Evolutionary conservation across 768 basidiomycete species (phyloP).

Genomic region (Xerocomus spinulosus): DNA sequence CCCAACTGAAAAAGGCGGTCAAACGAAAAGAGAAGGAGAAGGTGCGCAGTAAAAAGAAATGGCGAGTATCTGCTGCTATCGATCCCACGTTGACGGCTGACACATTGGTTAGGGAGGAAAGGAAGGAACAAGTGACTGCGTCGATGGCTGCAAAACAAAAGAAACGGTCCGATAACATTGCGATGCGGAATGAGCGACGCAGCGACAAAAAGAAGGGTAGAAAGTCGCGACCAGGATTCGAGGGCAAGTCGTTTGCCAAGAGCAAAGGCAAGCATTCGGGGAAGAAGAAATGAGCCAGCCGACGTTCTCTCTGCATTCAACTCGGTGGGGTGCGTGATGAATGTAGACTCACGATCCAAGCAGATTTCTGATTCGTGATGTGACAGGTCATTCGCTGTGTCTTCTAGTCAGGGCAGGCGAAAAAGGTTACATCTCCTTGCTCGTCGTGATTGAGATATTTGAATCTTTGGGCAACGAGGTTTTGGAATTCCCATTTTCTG

Average conservation of each 20-base stretch:
- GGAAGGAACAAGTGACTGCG: constrained; percentile 71
- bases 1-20: constrained; percentile 82
- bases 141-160: constrained; percentile 84
- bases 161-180: constrained; percentile 89
- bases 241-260: constrained; percentile 77
- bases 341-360: no score
- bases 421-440: no score
- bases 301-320: no score
- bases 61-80: constrained; percentile 47
- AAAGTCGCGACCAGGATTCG: constrained; percentile 79
- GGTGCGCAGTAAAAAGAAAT: constrained; percentile 73
- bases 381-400: no score
- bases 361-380: no score
- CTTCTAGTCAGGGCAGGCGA: no score
- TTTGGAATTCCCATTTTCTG: no score
- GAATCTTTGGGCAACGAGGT: no score
- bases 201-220: constrained; percentile 59
- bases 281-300: constrained; percentile 26
- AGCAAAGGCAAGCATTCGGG: constrained; percentile 32
- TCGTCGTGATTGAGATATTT: no score
- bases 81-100: background rate
- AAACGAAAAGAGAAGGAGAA: constrained; percentile 94
- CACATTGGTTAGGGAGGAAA: constrained; percentile 62
- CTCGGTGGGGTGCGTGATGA: no score
- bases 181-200: constrained; percentile 73